Evolutionary conservation across 768 basidiomycete species (phyloP), one percentile per base, ranked within the genome.

Genomic region (Gymnopilus junonius): DNA sequence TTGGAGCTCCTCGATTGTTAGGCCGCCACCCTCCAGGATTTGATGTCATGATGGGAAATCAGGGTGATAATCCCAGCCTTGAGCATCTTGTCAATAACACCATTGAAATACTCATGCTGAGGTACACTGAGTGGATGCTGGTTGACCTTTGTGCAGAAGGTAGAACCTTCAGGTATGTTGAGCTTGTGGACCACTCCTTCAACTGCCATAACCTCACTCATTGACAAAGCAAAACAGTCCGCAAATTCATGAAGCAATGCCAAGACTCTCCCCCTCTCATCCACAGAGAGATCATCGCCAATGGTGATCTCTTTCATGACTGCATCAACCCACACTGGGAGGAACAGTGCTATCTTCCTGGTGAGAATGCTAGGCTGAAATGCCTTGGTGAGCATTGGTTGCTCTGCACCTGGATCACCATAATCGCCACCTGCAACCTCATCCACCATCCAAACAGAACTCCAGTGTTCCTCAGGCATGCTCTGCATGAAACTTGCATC

Each of bases 181-280:
- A 82, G 69, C 1, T 51, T 60, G 63, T 82, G 79, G 1, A 68
- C 67, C 2, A 72, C 74, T 1, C 73, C 76, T 8, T 68, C 43
- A n/a, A n/a, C n/a, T n/a, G n/a, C n/a, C n/a, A n/a, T n/a, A n/a
- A n/a, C n/a, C n/a, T n/a, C n/a, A n/a, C 0, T 71, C 8, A 82
- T 64, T 0, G 75, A 73, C 1, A 82, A 64, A 5, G 79, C 77
- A 59, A 81, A 84, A 23, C 73, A 66, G 62, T 82, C 79, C 0
- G 81, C 77, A 55, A 70, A 80, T 50, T 75, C 59, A 0, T 6
- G 37, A 0, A 83, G 32, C 2, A 80, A 48, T 0, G 34, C 58
- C 0, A 48, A 17, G 0, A 80, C 74, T 12, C 62, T 17, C 3
- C 8, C 15, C 4, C 64, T 53, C 54, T 84, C 63, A 0, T 63